phyloP scores from a whole-genome alignment of 1,139 yeast genomes.

The Oligophagozyma castellii region DNA sequence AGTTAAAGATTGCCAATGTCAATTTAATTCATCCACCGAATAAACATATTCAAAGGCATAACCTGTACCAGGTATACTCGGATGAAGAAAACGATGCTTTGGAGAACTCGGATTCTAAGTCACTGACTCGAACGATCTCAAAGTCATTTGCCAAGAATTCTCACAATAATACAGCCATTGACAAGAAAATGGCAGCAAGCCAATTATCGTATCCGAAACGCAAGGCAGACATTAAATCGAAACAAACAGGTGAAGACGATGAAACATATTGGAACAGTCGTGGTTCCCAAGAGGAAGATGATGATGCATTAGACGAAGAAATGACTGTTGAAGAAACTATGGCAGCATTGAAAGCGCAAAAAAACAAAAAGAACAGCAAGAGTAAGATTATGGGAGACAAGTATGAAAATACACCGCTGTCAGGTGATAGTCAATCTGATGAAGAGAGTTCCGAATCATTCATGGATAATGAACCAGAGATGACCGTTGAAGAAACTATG shows the following conservation, averaged over 20 bases:
- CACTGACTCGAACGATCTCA: too few relatives aligned
- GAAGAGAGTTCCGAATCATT: conserved; percentile 3
- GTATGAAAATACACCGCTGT: conserved; percentile 4
- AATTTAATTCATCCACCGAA: too few relatives aligned
- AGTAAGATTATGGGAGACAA: conserved; percentile 1
- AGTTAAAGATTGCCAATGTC: conserved; percentile 1
- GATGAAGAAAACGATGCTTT: too few relatives aligned
- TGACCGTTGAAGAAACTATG: conserved; percentile 27
- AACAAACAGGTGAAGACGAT: conserved; percentile 1
- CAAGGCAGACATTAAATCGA: not conserved
- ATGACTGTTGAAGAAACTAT: conserved; percentile 26
- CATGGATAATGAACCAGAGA: conserved; percentile 1
- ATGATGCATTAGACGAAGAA: conserved; percentile 4
- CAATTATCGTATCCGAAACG: too few relatives aligned
- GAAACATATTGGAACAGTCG: conserved; percentile 2
- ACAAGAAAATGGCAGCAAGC: conserved; percentile 1
- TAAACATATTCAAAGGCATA: too few relatives aligned
- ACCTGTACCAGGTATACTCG: too few relatives aligned
- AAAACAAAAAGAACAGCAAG: conserved; percentile 15
- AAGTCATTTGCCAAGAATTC: too few relatives aligned
- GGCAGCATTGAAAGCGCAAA: conserved; percentile 32
- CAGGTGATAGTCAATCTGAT: not conserved
- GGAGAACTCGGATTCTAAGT: too few relatives aligned
- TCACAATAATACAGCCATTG: conserved; percentile 1
- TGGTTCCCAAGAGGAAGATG: too few relatives aligned